Conservation (phyloP, 1,139 yeast genomes). For the Geotrichum australiense region DNA sequence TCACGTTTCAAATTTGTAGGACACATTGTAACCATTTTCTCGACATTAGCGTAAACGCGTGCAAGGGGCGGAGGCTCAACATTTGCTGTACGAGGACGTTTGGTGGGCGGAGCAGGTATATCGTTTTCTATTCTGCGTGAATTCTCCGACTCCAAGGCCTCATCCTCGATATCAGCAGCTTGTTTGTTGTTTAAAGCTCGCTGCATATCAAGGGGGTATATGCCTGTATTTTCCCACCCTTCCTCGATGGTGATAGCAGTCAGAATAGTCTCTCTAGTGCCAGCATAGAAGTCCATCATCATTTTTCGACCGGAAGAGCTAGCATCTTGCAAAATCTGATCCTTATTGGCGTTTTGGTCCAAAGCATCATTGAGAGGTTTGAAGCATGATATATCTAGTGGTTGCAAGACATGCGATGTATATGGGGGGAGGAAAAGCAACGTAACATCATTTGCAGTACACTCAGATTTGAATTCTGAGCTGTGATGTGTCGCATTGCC, state of each 20-base stretch:
- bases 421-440: neutral
- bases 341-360: neutral
- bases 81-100: too few species aligned
- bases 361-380: neutral
- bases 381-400: neutral
- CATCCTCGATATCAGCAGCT: too few species aligned
- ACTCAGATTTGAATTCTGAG: neutral
- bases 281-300: neutral
- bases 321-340: neutral
- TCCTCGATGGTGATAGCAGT: neutral
- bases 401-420: neutral
- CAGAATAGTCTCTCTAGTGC: neutral
- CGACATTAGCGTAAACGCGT: too few species aligned
- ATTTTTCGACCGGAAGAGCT: neutral
- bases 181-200: too few species aligned
- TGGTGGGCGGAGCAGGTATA: too few species aligned
- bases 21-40: too few species aligned
- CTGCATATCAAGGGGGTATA: too few species aligned
- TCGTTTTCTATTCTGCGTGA: too few species aligned
- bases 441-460: neutral
- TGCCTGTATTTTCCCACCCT: neutral
- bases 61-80: too few species aligned
- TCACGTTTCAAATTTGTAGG: too few species aligned
- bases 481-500: neutral
- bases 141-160: too few species aligned